Evolutionary conservation across 2,329 filamentous ascomycete genomes (phyloP).

Genomic region (Colletotrichum sp.): DNA sequence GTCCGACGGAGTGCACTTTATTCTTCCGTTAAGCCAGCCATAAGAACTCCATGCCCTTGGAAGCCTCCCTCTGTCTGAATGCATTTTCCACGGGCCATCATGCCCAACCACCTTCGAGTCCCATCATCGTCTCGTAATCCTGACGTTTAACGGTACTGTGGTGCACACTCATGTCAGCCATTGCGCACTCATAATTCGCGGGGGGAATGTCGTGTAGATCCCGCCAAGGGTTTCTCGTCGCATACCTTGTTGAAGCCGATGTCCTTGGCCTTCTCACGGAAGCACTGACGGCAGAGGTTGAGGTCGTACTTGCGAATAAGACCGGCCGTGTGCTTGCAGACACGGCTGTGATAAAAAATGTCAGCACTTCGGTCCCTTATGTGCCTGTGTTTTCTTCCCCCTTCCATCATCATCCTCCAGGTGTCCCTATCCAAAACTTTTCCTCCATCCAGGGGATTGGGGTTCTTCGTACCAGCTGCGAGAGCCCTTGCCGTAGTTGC

Average conservation of each 20-base stretch:
- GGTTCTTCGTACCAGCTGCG: constrained; percentile 80
- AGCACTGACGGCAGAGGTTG: constrained; percentile 84
- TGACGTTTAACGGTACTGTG: constrained; percentile 42
- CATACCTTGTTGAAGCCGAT: constrained; percentile 76
- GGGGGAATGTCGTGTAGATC: neutral
- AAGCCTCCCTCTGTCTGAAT: constrained; percentile 47
- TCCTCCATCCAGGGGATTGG: neutral
- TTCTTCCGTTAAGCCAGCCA: constrained; percentile 48
- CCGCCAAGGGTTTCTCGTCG: constrained; percentile 25
- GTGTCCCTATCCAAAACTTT: neutral
- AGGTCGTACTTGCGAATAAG: constrained; percentile 99
- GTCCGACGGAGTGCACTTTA: constrained; percentile 43
- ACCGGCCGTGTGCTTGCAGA: constrained; percentile 94
- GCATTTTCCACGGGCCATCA: constrained; percentile 39
- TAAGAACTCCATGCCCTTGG: constrained; percentile 45
- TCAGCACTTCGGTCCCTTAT: constrained; percentile 29
- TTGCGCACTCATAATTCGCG: constrained; percentile 17
- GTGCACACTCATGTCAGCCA: constrained; percentile 8
- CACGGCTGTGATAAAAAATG: constrained; percentile 53
- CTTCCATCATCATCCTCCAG: neutral
- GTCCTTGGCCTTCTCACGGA: constrained; percentile 75
- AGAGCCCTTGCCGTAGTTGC: constrained; percentile 96
- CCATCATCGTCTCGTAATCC: constrained; percentile 16
- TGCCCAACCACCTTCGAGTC: constrained; percentile 20
- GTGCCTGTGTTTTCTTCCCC: neutral